Percentiles rank a stretch among this genome's conserved stretches.
Conservation (phyloP, 495 filamentous ascomycete species). For the Penicillium steckii region DNA sequence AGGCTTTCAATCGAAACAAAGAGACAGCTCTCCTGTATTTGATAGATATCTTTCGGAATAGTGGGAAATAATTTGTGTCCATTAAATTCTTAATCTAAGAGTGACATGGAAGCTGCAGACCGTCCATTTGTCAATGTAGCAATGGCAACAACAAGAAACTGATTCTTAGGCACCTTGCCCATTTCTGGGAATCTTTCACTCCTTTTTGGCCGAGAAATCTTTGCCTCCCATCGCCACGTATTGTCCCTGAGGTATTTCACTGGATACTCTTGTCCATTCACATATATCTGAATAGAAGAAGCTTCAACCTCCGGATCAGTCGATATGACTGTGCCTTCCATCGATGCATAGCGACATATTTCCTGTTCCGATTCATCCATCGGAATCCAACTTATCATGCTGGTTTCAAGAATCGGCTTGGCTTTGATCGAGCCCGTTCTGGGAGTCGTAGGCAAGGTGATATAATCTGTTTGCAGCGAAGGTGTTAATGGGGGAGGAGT, state of each 20-base stretch:
- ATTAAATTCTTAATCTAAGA: constrained; percentile 1
- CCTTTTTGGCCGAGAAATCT: neutral
- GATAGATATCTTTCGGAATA: too few relatives aligned
- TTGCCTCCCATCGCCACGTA: constrained; percentile 1
- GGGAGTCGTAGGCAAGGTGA: neutral
- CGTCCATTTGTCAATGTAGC: constrained; percentile 1
- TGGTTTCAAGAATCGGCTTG: neutral
- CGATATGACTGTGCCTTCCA: neutral
- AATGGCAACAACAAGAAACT: constrained; percentile 1
- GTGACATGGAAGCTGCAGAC: neutral
- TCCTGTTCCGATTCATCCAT: neutral
- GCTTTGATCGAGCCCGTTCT: neutral
- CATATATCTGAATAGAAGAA: neutral
- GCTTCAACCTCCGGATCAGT: neutral
- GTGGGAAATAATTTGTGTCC: too few relatives aligned
- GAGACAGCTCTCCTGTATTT: too few relatives aligned
- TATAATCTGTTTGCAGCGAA: neutral
- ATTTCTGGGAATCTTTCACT: neutral
- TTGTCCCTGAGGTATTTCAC: neutral
- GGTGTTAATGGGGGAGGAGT: neutral
- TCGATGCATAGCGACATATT: neutral
- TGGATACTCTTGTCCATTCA: neutral
- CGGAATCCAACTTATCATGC: neutral
- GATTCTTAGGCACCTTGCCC: constrained; percentile 1
- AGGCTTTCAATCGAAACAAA: too few relatives aligned